Evolutionary conservation across 139 green algal species (phyloP).

Genomic region (Bryopsis sp.): DNA sequence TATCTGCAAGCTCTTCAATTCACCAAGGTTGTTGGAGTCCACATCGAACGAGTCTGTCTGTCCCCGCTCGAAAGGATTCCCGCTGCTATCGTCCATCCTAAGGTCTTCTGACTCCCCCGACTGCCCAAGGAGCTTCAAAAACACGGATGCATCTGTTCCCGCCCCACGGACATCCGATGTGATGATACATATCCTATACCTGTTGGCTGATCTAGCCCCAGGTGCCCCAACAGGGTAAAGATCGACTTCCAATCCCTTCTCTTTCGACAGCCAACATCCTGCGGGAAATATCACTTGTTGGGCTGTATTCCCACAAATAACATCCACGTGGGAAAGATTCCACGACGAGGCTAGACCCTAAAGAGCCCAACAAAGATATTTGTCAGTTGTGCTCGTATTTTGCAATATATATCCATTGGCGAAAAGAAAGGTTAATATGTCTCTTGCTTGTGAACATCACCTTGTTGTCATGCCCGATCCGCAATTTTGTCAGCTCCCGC

Average conservation of each 20-base stretch:
- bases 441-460: not conserved
- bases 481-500: not conserved
- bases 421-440: too few relatives aligned
- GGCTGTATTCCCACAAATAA: slow-evolving; percentile 15
- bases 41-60: not conserved
- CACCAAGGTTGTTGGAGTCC: not conserved
- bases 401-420: too few relatives aligned
- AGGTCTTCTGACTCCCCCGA: slow-evolving; percentile 12
- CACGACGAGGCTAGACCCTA: slow-evolving; percentile 28
- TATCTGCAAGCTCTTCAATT: not conserved
- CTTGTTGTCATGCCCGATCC: slow-evolving; percentile 1
- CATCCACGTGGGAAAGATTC: slow-evolving; percentile 42
- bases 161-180: slow-evolving; percentile 27
- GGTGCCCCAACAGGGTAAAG: not conserved
- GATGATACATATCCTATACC: not conserved
- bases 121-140: slow-evolving; percentile 39
- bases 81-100: not conserved
- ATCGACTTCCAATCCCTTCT: not conserved
- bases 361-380: too few relatives aligned
- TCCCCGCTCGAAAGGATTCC: slow-evolving; percentile 12
- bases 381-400: too few relatives aligned
- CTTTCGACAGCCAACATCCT: not conserved
- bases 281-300: not conserved
- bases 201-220: not conserved
- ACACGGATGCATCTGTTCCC: slow-evolving; percentile 51